A percentile compares a stretch with the other conserved stretches of the same genome.
Conservation (phyloP, 495 filamentous ascomycete species). For the Trichocladium uniseriatum region DNA sequence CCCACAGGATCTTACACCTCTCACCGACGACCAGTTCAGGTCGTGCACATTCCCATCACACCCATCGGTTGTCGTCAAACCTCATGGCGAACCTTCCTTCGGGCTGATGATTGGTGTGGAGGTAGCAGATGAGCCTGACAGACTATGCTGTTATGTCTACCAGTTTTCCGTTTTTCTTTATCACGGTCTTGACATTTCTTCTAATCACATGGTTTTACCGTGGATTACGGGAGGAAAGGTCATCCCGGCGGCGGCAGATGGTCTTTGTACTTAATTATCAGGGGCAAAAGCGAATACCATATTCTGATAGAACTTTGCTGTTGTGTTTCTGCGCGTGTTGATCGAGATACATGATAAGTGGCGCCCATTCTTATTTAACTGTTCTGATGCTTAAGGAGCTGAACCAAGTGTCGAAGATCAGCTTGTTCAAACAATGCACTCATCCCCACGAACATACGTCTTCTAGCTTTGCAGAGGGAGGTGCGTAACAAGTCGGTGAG, state of each 20-base stretch:
- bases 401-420: too few relatives aligned
- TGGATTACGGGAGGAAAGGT: background rate
- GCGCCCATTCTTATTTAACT: too few relatives aligned
- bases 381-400: too few relatives aligned
- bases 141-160: too few relatives aligned
- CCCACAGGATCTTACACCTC: background rate
- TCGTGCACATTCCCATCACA: background rate
- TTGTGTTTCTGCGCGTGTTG: background rate
- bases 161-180: background rate
- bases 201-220: background rate
- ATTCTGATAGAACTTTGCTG: background rate
- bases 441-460: too few relatives aligned
- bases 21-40: background rate
- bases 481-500: too few relatives aligned
- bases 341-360: too few relatives aligned
- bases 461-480: too few relatives aligned
- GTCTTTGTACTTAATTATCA: constrained; percentile 6
- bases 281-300: constrained; percentile 6
- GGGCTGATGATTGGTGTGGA: background rate
- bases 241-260: background rate
- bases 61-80: background rate
- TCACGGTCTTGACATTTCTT: background rate
- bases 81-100: background rate
- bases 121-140: background rate
- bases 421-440: too few relatives aligned